A percentile compares a stretch with the other conserved stretches of the same genome.
Conservation (phyloP, 371 early-diverging fungal species). For the Gilbertella persicaria region DNA sequence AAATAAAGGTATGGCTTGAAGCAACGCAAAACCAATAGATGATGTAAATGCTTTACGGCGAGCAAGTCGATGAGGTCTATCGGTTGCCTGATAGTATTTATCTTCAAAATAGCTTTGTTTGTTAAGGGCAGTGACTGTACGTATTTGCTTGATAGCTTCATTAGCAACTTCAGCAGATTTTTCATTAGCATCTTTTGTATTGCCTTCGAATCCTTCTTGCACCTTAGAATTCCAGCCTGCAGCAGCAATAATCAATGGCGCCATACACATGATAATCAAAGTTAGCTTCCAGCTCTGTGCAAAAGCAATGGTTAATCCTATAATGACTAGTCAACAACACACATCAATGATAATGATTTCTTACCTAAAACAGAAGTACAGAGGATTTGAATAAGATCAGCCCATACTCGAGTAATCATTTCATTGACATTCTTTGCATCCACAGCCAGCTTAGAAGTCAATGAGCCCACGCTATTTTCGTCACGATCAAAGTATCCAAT, state of each 20-base stretch:
- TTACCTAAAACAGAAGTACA: constrained; percentile 31
- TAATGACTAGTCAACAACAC: not conserved
- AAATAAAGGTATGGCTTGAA: constrained; percentile 60
- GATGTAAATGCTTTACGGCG: constrained; percentile 52
- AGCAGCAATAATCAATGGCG: constrained; percentile 42
- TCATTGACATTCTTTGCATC: constrained; percentile 71
- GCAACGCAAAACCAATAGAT: constrained; percentile 61
- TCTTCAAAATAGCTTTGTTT: constrained; percentile 68
- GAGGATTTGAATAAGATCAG: constrained; percentile 52
- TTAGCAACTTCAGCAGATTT: constrained; percentile 63
- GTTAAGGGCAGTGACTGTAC: constrained; percentile 80
- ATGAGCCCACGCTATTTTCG: constrained; percentile 74
- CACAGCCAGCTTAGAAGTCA: constrained; percentile 75
- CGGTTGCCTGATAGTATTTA: constrained; percentile 54
- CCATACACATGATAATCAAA: constrained; percentile 44
- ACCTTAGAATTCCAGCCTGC: constrained; percentile 20
- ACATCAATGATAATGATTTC: not conserved
- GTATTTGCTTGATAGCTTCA: constrained; percentile 78
- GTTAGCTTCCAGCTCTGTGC: constrained; percentile 48
- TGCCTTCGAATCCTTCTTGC: constrained; percentile 41
- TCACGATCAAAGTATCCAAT: constrained; percentile 85
- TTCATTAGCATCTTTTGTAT: constrained; percentile 58
- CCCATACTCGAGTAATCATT: constrained; percentile 63
- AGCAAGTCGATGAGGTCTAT: constrained; percentile 64
- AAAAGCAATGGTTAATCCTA: constrained; percentile 33